phyloP scores from a whole-genome alignment of 179 eudicot species.

The Sideroxylon spinosum region DNA sequence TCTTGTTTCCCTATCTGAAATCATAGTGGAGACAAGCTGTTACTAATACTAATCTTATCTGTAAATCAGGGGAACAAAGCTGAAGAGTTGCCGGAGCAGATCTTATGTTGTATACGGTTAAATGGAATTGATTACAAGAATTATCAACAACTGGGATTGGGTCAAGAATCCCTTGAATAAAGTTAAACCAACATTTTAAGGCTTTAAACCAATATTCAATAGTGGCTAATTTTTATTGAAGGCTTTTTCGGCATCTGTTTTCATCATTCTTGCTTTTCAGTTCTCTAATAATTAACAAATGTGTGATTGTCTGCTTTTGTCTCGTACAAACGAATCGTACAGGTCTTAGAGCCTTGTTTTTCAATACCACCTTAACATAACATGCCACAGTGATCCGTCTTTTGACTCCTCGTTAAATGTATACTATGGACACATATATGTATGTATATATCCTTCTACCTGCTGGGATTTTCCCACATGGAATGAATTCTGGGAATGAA shows the following conservation, averaged over 20 bases:
- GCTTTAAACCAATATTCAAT: background rate
- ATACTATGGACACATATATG: too few relatives aligned
- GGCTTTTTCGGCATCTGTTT: background rate
- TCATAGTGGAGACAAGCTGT: background rate
- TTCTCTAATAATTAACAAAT: background rate
- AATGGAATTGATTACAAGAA: constrained; percentile 65
- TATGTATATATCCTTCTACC: too few relatives aligned
- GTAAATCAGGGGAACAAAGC: constrained; percentile 71
- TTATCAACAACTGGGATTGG: constrained; percentile 51
- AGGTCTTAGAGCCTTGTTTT: background rate
- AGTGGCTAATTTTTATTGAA: background rate
- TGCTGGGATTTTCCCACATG: too few relatives aligned
- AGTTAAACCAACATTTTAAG: background rate
- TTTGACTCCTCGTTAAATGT: too few relatives aligned
- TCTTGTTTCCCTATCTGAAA: background rate
- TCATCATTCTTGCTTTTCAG: background rate
- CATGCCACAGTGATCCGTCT: too few relatives aligned
- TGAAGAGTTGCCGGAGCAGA: constrained; percentile 81
- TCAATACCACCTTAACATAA: too few relatives aligned
- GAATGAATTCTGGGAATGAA: too few relatives aligned
- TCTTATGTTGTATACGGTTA: constrained; percentile 68
- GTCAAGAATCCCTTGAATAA: constrained; percentile 14
- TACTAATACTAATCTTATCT: background rate
- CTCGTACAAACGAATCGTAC: background rate
- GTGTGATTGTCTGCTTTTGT: background rate